Evolutionary conservation across 1,139 yeast species (phyloP), one percentile per base, ranked within the genome.

Genomic region (Protomyces inundatus): DNA sequence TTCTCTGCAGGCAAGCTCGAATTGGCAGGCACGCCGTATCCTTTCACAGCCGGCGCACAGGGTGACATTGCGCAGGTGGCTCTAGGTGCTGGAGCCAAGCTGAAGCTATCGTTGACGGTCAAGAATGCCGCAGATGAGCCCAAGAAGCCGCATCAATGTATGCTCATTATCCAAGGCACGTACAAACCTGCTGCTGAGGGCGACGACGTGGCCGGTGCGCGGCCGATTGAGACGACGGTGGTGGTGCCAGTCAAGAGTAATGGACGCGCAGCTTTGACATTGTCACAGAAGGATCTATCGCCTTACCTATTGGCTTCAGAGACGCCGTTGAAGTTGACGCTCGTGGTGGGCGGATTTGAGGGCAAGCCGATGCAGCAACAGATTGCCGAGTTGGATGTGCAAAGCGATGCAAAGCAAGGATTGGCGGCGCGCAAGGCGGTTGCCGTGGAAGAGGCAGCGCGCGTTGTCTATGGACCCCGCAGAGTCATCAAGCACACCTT

Each of bases 321-420:
- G 7, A 34, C 14, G 14, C 55, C 63, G 7, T 34, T 63, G 40
- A 53, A 33, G 10, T 34, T 63, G 48, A 57, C 65, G 14, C 62
- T 63, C 51, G 58, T 63, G 40, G 23, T 63, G 33, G 65, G 65
- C n/a, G 61, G 63, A 14, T 63, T 63, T 34, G 65, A 54, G 4
- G 61, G 52, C 23, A 35, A 58, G 35, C 62, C 63, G 4, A 14
- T 63, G 39, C 14, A 33, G 37, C 42, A 57, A 40, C 50, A 52
- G 16, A 40, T 63, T 14, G 63, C 59, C 9, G 7, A 30, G 12
- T 35, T 63, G n/a, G 6, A 23, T 10, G 46, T 63, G 16, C 35
- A 48, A 14, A 54, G 52, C 23, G 39, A 46, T n/a, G 30, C 40
- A 12, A 9, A 37, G 23, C n/a, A 36, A 6, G 46, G 54, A 1